phyloP scores from a whole-genome alignment of 495 filamentous ascomycete genomes.

The Tuber microsphaerosporum region DNA sequence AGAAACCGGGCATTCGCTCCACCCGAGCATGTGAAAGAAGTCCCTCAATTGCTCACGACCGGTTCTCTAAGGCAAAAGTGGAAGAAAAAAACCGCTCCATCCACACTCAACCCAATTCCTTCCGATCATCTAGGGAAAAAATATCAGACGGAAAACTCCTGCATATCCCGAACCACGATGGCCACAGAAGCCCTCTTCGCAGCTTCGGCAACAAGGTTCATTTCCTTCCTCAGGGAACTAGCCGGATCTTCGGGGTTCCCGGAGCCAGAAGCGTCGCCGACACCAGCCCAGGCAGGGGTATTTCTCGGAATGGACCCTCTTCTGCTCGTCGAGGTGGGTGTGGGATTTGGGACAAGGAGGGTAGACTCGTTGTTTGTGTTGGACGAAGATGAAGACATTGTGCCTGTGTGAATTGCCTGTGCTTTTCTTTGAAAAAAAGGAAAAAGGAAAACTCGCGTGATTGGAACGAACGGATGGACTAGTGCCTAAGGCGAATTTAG shows the following conservation, averaged over 20 bases:
- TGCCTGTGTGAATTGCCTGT: neutral
- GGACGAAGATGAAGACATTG: constrained; percentile 33
- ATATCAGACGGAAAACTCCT: constrained; percentile 54
- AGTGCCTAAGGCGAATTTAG: neutral
- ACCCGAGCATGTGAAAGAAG: neutral
- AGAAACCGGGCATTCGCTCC: neutral
- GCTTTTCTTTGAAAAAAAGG: neutral
- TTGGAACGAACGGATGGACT: neutral
- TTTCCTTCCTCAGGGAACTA: constrained; percentile 50
- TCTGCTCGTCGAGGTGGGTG: constrained; percentile 35
- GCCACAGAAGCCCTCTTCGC: constrained; percentile 88
- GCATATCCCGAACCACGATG: constrained; percentile 76
- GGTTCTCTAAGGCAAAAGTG: neutral
- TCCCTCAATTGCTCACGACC: neutral
- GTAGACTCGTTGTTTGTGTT: constrained; percentile 31
- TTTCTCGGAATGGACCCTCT: constrained; percentile 39
- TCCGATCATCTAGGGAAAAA: neutral
- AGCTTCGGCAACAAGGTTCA: constrained; percentile 85
- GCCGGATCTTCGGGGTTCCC: constrained; percentile 38
- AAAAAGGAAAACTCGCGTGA: neutral
- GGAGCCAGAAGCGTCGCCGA: constrained; percentile 14
- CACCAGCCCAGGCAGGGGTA: constrained; percentile 25
- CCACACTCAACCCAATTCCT: neutral
- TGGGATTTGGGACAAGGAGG: constrained; percentile 37
- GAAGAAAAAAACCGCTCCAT: neutral